Evolutionary conservation across 345 rosid genomes (phyloP).

Genomic region (Geranium rotundifolium): DNA sequence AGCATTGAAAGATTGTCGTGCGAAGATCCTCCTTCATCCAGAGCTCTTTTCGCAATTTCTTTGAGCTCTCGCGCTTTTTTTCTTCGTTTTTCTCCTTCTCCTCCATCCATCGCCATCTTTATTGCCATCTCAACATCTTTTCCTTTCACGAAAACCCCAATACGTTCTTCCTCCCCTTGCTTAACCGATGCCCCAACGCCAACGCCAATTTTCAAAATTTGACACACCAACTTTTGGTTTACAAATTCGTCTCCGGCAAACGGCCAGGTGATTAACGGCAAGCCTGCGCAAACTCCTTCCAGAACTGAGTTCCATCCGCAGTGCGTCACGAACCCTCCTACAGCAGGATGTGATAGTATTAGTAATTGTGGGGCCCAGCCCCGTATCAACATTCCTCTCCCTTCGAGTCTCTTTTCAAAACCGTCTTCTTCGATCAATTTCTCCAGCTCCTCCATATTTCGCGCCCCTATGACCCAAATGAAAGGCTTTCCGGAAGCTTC

Average conservation of each 20-base stretch:
- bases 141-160: constrained; percentile 51
- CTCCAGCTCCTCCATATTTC: constrained; percentile 31
- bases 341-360: constrained; percentile 50
- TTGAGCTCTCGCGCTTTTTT: constrained; percentile 32
- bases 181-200: constrained; percentile 55
- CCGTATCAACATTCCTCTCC: constrained; percentile 51
- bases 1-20: constrained; percentile 25
- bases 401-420: constrained; percentile 12
- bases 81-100: constrained; percentile 34
- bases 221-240: constrained; percentile 57
- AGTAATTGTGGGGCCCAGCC: constrained; percentile 88
- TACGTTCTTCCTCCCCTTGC: constrained; percentile 68
- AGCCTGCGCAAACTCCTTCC: constrained; percentile 46
- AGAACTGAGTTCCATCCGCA: constrained; percentile 86
- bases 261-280: constrained; percentile 87
- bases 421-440: constrained; percentile 33
- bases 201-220: constrained; percentile 50
- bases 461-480: constrained; percentile 62
- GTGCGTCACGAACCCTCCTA: constrained; percentile 7
- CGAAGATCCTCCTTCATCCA: constrained; percentile 54
- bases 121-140: constrained; percentile 33
- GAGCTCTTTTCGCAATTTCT: constrained; percentile 32
- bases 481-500: constrained; percentile 54
- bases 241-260: constrained; percentile 60
- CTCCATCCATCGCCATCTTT: constrained; percentile 31